These are phyloP conservation scores for Aspergillus bertholletiae DNA, from an alignment of 495 filamentous ascomycete species.

Conservation along the genomic window DNA sequence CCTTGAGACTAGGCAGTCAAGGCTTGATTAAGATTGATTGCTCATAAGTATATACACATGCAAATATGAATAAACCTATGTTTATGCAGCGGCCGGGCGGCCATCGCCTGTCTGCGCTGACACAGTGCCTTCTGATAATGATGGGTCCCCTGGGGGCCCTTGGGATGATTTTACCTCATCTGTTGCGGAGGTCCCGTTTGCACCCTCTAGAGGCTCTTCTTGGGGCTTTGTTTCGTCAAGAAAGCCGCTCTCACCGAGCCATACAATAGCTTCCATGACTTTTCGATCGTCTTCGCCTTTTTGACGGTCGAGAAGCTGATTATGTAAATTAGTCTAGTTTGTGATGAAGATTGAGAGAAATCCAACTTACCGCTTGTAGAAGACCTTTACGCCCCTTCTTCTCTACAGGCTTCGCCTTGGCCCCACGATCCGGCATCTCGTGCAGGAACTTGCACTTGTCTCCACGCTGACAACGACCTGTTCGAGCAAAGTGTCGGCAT, in stretches of 20 bases:
- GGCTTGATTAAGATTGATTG: not conserved
- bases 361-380: constrained; percentile 46
- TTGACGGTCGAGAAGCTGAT: constrained; percentile 45
- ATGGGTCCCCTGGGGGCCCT: not conserved
- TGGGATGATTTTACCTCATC: constrained; percentile 1
- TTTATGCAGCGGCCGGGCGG: not conserved
- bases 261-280: constrained; percentile 42
- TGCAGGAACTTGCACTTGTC: constrained; percentile 46
- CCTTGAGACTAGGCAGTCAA: not conserved
- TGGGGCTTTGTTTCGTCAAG: constrained; percentile 6
- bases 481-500: constrained; percentile 46
- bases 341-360: not conserved
- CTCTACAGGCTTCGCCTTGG: constrained; percentile 29
- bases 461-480: constrained; percentile 43
- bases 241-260: constrained; percentile 40
- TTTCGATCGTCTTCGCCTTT: constrained; percentile 41
- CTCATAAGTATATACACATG: not conserved
- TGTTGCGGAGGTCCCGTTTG: not conserved
- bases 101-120: constrained; percentile 3
- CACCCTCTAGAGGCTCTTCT: not conserved
- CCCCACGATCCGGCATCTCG: constrained; percentile 28
- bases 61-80: not conserved
- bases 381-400: constrained; percentile 44
- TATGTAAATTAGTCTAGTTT: not conserved
- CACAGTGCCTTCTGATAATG: not conserved